Conservation (phyloP, 768 basidiomycete species). For the Tylopilus cervinicoccineus region DNA sequence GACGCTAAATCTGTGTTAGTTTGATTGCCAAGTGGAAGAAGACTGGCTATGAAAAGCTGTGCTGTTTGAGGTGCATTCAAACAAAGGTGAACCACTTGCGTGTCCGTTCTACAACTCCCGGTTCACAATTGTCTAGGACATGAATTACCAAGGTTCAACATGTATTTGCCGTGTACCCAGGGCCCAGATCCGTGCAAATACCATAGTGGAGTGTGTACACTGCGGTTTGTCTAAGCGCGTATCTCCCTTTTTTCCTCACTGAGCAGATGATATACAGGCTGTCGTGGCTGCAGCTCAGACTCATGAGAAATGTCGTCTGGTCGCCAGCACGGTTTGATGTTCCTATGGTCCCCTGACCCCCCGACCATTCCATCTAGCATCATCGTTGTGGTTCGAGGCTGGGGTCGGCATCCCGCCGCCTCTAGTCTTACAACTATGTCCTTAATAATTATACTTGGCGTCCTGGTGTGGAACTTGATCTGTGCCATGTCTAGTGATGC, state of each 20-base stretch:
- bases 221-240: constrained; percentile 64
- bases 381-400: not conserved
- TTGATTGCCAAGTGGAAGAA: constrained; percentile 99
- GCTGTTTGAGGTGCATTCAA: constrained; percentile 95
- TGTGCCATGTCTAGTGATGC: not conserved
- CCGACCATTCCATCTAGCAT: not conserved
- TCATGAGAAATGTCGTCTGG: constrained; percentile 40
- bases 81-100: constrained; percentile 54
- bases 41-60: constrained; percentile 95
- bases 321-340: not conserved
- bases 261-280: constrained; percentile 48
- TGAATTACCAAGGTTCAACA: constrained; percentile 99
- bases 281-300: constrained; percentile 89
- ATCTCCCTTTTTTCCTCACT: constrained; percentile 4
- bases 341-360: not conserved
- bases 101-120: constrained; percentile 2
- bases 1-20: constrained; percentile 38
- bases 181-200: constrained; percentile 83
- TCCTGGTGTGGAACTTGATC: not conserved
- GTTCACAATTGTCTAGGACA: constrained; percentile 57
- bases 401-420: not conserved
- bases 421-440: not conserved
- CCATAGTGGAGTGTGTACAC: constrained; percentile 93
- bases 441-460: not conserved
- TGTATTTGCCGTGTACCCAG: constrained; percentile 98